Base-by-base conservation (phyloP, 2,329 filamentous ascomycete genomes). In the Leptographium procerum region DNA sequence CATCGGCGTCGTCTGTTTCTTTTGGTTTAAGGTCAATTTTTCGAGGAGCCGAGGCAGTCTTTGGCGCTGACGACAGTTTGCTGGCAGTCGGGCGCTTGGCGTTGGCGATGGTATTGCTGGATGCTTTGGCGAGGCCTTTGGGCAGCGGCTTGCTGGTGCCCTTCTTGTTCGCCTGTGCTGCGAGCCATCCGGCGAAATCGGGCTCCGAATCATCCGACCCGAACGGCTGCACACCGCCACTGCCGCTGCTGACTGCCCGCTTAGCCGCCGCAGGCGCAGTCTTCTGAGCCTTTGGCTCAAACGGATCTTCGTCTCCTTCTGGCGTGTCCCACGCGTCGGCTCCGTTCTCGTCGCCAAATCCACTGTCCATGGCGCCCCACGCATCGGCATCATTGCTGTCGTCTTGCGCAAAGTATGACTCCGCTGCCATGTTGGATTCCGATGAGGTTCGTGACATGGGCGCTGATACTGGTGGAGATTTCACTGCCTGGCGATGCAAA, bases 101-200 rank as follows among this genome's bases (percentile, higher is more conserved):
- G 9, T 24, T 19, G 45, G 47, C 11, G 36, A 45, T 5, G 14
- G 40, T 47, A 24, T 13, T 45, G 56, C 26, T 36, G 9, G 26
- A 22, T 0, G 50, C 10, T 71, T 95, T 96, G 1, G 77, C 73
- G 29, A 97, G 70, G 0, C 92, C 92, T 72, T 95, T 99, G 0
- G 92, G 91, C 57, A 97, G 69, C 3, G 86, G 75, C 64, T 88
- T 94, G 61, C 71, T 66, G 60, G 70, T 66, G 1, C 69, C 69
- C 13, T 78, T 78, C 74, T 95, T 96, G 62, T 87, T 82, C 62
- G 86, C 80, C 7, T 87, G 84, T 69, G 91, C 91, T 14, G 89
- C 91, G 26, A 97, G 72, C 91, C 94, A 97, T 6, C 91, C 91
- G 6, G 91, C 92, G 71, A 99, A 97, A 70, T 97, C 94, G 0